phyloP scores from a whole-genome alignment of 192 early-diverging fungal genomes.

The Backusella parvicylindrica region DNA sequence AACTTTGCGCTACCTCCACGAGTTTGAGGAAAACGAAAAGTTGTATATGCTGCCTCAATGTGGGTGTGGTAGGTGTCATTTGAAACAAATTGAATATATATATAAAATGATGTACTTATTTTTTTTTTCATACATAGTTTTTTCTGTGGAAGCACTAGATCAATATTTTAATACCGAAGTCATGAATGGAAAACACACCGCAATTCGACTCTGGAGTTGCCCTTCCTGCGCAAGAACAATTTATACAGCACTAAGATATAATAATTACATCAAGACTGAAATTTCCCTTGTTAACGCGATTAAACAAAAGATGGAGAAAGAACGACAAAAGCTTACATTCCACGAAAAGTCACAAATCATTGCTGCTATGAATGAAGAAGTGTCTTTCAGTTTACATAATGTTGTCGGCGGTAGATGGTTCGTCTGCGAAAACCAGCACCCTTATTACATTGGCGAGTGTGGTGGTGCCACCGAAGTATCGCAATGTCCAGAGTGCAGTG shows the following conservation, averaged over 20 bases:
- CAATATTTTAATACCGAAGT: slow-evolving; percentile 24
- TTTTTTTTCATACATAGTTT: slow-evolving; percentile 1
- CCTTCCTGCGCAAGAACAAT: slow-evolving; percentile 28
- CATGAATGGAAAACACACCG: slow-evolving; percentile 23
- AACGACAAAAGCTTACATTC: slow-evolving; percentile 12
- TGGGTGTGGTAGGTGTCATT: slow-evolving; percentile 34
- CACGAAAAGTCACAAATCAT: slow-evolving; percentile 29
- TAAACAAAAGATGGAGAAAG: slow-evolving; percentile 25
- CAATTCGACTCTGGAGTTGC: slow-evolving; percentile 39
- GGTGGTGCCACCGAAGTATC: slow-evolving; percentile 37
- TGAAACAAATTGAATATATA: not conserved
- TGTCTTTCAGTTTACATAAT: slow-evolving; percentile 1
- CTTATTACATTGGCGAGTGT: slow-evolving; percentile 42
- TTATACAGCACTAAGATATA: slow-evolving; percentile 30
- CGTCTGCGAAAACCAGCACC: slow-evolving; percentile 35
- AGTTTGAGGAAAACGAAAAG: slow-evolving; percentile 22
- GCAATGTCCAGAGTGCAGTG: slow-evolving; percentile 30
- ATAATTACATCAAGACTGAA: slow-evolving; percentile 26
- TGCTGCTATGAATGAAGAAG: slow-evolving; percentile 34
- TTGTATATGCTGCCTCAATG: slow-evolving; percentile 32
- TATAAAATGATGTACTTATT: not conserved
- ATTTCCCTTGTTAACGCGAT: slow-evolving; percentile 30
- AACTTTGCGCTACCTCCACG: slow-evolving; percentile 7
- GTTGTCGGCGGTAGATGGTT: slow-evolving; percentile 41
- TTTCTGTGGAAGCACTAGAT: slow-evolving; percentile 25